A percentile compares a stretch with the other conserved stretches of the same genome.
These are phyloP conservation scores for Ceratocystis eucalypticola DNA, from an alignment of 2,329 filamentous ascomycete species.

Conservation along the genomic window DNA sequence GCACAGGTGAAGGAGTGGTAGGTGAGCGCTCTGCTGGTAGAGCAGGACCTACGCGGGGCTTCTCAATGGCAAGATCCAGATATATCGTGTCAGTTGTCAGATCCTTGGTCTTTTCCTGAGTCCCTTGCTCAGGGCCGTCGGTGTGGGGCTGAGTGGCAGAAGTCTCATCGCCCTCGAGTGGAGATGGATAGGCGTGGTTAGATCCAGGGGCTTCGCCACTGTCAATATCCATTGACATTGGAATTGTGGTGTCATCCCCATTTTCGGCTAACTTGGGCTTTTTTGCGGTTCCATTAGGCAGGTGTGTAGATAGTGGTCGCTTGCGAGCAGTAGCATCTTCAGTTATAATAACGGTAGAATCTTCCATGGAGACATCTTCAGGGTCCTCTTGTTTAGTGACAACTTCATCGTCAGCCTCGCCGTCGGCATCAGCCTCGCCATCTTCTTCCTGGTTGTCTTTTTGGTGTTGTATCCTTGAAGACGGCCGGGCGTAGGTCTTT, in stretches of 20 bases:
- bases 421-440: slow-evolving; percentile 27
- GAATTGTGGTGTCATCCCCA: slow-evolving; percentile 16
- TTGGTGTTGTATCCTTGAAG: slow-evolving; percentile 7
- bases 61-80: slow-evolving; percentile 37
- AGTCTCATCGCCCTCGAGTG: slow-evolving; percentile 44
- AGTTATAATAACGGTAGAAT: slow-evolving; percentile 1
- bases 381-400: slow-evolving; percentile 18
- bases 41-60: slow-evolving; percentile 29
- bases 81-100: slow-evolving; percentile 47
- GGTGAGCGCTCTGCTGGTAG: slow-evolving; percentile 15
- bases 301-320: slow-evolving; percentile 17
- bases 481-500: slow-evolving; percentile 1
- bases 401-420: slow-evolving; percentile 18
- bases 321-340: slow-evolving; percentile 15
- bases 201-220: slow-evolving; percentile 31
- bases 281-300: slow-evolving; percentile 11
- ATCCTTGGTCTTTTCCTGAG: slow-evolving; percentile 51
- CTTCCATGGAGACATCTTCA: slow-evolving; percentile 16
- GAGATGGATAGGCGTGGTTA: slow-evolving; percentile 53
- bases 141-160: slow-evolving; percentile 41
- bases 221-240: slow-evolving; percentile 45
- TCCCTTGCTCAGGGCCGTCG: slow-evolving; percentile 49
- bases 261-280: slow-evolving; percentile 19
- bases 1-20: slow-evolving; percentile 37
- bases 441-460: slow-evolving; percentile 23